Evolutionary conservation across 2,329 filamentous ascomycete genomes (phyloP).

Genomic region (Fusarium haematococcum): DNA sequence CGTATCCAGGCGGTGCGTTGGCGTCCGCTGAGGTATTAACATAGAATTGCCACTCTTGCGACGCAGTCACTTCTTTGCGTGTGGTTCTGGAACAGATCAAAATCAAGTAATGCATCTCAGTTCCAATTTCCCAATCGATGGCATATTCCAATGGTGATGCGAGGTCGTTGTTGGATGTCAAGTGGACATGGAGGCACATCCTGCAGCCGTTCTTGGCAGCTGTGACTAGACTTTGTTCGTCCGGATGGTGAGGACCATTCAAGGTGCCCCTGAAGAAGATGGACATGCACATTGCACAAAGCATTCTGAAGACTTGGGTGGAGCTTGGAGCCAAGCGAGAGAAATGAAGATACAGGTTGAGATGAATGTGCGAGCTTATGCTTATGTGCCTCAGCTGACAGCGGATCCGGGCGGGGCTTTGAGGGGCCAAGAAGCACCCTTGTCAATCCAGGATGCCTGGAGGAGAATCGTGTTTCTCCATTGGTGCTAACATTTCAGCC

Average conservation of each 20-base stretch:
- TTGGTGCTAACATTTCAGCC: neutral
- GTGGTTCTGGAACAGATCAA: neutral
- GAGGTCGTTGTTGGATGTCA: no score
- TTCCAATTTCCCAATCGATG: neutral
- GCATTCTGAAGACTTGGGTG: neutral
- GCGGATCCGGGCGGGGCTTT: neutral
- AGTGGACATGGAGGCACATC: neutral
- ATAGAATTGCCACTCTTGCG: neutral
- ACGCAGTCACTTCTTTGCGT: neutral
- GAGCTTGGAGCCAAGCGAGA: neutral
- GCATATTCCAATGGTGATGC: neutral
- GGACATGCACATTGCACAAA: constrained; percentile 7
- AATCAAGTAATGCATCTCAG: neutral
- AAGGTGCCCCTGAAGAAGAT: constrained; percentile 1
- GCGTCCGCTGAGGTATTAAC: neutral
- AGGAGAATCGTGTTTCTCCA: neutral
- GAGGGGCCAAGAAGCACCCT: neutral
- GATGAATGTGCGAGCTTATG: neutral
- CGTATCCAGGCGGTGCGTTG: neutral
- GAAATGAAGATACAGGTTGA: neutral
- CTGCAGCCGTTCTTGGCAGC: constrained; percentile 7
- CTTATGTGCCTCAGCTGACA: neutral
- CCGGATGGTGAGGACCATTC: neutral
- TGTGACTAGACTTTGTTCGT: neutral
- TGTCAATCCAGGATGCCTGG: neutral